Evolutionary conservation across 2,329 filamentous ascomycete species (phyloP).

Genomic region (Ophiostoma sp.): DNA sequence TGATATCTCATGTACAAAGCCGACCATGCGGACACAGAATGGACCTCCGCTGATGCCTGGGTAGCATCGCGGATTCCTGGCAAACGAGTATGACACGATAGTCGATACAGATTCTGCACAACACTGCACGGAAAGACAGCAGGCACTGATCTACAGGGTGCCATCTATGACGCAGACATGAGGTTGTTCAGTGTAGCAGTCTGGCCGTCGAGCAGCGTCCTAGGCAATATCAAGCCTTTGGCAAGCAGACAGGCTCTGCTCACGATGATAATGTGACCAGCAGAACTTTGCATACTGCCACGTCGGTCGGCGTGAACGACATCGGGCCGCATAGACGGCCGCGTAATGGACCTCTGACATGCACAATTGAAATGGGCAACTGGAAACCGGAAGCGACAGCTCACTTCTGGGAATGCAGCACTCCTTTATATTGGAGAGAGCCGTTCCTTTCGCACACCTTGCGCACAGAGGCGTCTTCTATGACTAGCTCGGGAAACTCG

Average conservation of each 20-base stretch:
- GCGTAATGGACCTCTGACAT: neutral
- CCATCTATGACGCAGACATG: neutral
- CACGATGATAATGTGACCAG: neutral
- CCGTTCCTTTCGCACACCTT: no score
- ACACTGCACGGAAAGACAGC: neutral
- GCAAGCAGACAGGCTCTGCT: no score
- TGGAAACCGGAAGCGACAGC: no score
- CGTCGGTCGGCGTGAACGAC: neutral
- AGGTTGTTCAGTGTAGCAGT: neutral
- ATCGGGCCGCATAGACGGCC: neutral
- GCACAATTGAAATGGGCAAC: neutral
- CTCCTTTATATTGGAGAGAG: no score
- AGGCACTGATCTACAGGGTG: neutral
- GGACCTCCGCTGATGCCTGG: neutral
- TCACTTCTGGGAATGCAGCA: no score
- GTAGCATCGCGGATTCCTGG: neutral
- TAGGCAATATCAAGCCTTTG: neutral
- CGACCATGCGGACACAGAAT: neutral
- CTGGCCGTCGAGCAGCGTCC: neutral
- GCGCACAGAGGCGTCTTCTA: no score
- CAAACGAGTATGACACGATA: neutral
- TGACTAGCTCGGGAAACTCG: no score
- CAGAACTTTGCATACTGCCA: neutral
- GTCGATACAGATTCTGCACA: slow-evolving; percentile 1
- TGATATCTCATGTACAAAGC: neutral